Conservation (phyloP, 768 basidiomycete species). For the Hygrophoropsis aurantiaca region DNA sequence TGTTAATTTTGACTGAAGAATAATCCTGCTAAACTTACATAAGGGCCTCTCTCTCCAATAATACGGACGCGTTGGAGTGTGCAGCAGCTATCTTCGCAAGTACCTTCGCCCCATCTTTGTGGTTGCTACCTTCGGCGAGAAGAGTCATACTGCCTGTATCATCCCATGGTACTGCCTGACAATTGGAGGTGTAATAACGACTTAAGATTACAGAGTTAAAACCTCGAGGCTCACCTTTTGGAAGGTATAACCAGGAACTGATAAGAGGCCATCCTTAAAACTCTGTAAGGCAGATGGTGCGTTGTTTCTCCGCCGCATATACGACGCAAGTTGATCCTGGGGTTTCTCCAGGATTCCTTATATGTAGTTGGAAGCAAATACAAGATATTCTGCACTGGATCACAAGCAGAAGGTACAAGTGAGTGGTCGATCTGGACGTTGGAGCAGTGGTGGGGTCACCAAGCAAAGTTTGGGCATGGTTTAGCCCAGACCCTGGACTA, state of each 20-base stretch:
- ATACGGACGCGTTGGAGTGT: conserved; percentile 71
- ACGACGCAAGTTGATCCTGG: too few relatives aligned
- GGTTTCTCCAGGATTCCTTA: too few relatives aligned
- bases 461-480: too few relatives aligned
- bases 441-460: too few relatives aligned
- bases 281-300: neutral
- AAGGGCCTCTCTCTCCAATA: conserved; percentile 70
- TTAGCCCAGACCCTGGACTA: too few relatives aligned
- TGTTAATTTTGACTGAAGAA: neutral
- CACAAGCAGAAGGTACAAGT: too few relatives aligned
- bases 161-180: conserved; percentile 62
- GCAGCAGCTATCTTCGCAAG: conserved; percentile 74
- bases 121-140: conserved; percentile 64
- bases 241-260: conserved; percentile 72
- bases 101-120: conserved; percentile 68
- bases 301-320: neutral
- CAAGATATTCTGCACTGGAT: too few relatives aligned
- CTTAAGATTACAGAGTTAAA: conserved; percentile 1
- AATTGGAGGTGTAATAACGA: neutral
- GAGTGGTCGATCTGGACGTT: too few relatives aligned
- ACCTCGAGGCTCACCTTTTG: conserved; percentile 48
- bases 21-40: conserved; percentile 44
- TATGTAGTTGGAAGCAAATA: too few relatives aligned
- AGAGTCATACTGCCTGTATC: conserved; percentile 74
- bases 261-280: conserved; percentile 43